Evolutionary conservation across 163 green algal species (phyloP), one percentile per base, ranked within the genome.

Genomic region (Scenedesmus sp.): DNA sequence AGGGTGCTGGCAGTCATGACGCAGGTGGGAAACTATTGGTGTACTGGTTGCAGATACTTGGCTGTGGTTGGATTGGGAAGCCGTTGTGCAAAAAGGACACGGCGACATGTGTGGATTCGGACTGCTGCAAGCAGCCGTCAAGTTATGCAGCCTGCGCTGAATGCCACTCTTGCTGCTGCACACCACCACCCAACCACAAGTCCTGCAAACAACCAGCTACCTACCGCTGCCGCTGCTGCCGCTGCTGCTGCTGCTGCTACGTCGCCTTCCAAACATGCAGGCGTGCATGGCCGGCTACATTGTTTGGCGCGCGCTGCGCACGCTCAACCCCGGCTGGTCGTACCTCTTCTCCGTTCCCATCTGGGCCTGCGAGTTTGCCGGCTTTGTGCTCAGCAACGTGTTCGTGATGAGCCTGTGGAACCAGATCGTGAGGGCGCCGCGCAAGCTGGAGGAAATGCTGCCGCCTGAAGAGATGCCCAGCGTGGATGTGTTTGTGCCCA

Each of bases 281-380:
- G 8, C 73, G 55, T 34, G 67, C 20, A 82, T 66, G 59, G 73
- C 73, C 18, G 87, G 8, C 3, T 94, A 95, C 87, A 74, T 95
- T 52, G 86, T 90, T 18, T 95, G 93, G 93, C 84, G 93, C 12
- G 93, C 93, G 8, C 84, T 95, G 81, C 64, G 93, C 62, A 94
- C 93, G 55, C 55, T 91, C 16, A 85, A 91, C 73, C 52, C 87
- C 8, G 87, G 87, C 52, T 86, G 70, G 64, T 76, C 26, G 8
- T 95, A 95, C 81, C 15, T 94, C 66, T 91, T 92, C 79, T 91
- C 76, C 26, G 77, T 95, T 3, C 88, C 90, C 52, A 92, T 92
- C 66, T 95, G 89, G 90, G 12, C 66, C n/a, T 88, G 73, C 64
- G 92, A 95, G 91, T 95, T 95, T 62, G 3, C 46, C 13, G 93